These are phyloP conservation scores for Heliamphora exappendiculata DNA, from an alignment of 148 eudicot genomes.

Conservation along the genomic window DNA sequence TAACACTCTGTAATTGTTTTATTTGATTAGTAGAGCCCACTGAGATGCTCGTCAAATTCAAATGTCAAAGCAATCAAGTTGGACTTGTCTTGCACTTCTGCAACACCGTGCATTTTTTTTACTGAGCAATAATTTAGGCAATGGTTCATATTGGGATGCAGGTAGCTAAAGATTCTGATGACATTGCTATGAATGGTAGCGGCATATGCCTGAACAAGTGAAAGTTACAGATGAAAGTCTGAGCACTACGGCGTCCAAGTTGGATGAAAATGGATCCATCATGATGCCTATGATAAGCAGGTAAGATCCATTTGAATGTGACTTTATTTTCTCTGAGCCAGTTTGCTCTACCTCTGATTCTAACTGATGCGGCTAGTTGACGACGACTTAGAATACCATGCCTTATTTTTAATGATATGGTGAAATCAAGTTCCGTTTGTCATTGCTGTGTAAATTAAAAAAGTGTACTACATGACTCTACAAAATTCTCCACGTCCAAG, in stretches of 20 bases:
- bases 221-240: not conserved
- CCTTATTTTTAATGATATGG: too few relatives aligned
- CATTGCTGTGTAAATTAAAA: too few relatives aligned
- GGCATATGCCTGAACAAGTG: constrained; percentile 14
- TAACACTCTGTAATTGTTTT: too few relatives aligned
- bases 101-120: not conserved
- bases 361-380: too few relatives aligned
- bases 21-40: not conserved
- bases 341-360: too few relatives aligned
- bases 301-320: not conserved
- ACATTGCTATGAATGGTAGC: constrained; percentile 6
- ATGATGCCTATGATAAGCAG: constrained; percentile 9
- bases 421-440: too few relatives aligned
- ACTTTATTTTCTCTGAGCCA: not conserved
- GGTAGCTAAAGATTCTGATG: constrained; percentile 21
- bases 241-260: too few relatives aligned
- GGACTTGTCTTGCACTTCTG: not conserved
- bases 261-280: not conserved
- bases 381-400: too few relatives aligned
- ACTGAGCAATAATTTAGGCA: not conserved
- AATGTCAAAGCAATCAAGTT: not conserved
- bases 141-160: constrained; percentile 23
- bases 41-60: not conserved
- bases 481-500: too few relatives aligned
- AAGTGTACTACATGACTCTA: too few relatives aligned